Conservation (phyloP, 2,329 filamentous ascomycete genomes). For the Claviceps capensis region DNA sequence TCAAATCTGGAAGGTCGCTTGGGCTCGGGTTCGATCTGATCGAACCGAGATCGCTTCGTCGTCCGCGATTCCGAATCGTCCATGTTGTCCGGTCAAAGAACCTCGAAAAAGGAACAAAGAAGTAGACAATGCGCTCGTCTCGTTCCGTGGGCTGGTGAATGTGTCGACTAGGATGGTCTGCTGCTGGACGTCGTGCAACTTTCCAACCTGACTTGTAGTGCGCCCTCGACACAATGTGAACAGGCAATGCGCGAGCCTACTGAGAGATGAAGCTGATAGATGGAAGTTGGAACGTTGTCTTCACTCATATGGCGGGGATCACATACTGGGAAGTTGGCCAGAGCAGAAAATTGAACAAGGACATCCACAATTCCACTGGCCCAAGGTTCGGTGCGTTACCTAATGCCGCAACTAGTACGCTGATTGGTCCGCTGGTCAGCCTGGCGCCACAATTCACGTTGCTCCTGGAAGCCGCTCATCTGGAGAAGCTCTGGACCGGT, state of each 20-base stretch:
- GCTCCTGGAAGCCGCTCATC: background rate
- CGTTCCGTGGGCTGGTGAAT: background rate
- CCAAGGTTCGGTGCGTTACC: background rate
- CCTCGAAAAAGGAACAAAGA: background rate
- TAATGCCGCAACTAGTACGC: background rate
- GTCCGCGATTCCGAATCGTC: conserved; percentile 61
- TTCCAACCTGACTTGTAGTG: background rate
- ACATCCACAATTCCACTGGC: background rate
- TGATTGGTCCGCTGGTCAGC: background rate
- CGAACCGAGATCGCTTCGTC: conserved; percentile 81
- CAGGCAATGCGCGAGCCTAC: background rate
- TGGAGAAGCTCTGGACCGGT: background rate
- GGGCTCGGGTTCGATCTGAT: conserved; percentile 75
- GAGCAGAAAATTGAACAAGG: background rate
- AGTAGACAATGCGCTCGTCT: background rate
- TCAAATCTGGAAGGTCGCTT: conserved; percentile 73
- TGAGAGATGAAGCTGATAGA: background rate
- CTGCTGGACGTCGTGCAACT: background rate
- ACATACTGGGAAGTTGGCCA: background rate
- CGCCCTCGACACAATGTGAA: background rate
- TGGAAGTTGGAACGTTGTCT: background rate
- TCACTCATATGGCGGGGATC: background rate
- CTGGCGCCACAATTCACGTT: background rate
- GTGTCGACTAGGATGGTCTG: background rate
- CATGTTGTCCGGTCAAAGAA: conserved; percentile 28